Base-by-base conservation (phyloP, 179 eudicot species). In the Beta lomatogona region DNA sequence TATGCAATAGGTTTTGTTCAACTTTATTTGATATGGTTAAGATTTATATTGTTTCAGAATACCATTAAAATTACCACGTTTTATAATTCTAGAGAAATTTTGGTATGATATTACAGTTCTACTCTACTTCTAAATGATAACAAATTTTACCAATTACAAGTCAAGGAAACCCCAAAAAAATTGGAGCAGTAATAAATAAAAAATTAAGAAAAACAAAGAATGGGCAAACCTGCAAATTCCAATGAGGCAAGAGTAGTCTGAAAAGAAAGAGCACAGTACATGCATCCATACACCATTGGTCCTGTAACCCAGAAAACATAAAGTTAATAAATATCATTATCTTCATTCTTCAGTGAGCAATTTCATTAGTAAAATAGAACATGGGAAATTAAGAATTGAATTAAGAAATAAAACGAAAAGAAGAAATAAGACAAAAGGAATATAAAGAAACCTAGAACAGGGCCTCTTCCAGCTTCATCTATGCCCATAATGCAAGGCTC, bases 401-500 rank as follows among this genome's bases (percentile, higher is more conserved):
- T 36, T 36, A 4, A 36, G 41, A 36, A 36, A 36, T 36, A 36
- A 36, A 36, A 36, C 41, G 41, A 28, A n/a, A 28, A 72, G 16
- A 44, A 45, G 65, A 52, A 41, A 12, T 21, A 55, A 13, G 61
- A 65, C 53, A 0, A 10, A 41, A 36, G 67, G 22, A 45, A 52
- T 54, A 60, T 52, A 54, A 78, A 25, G 36, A 73, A 84, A 95
- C 99, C 99, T 89, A 95, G 87, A 82, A 94, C 99, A 75, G 99
- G 99, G 81, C 99, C 99, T 68, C 99, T 91, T 52, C 99, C 99
- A 84, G 99, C 99, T 89, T 95, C 99, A 77, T 95, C 99, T 81
- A 95, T 95, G 64, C 99, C 99, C 97, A 95, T 91, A 9, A 95
- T 90, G 86, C 98, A 95, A 61, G 97, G 94, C 82, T 89, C 86